A percentile compares a stretch with the other conserved stretches of the same genome.
These are phyloP conservation scores for Saccharomycopsis hybrid DNA, from an alignment of 1,139 yeast genomes.

Conservation along the genomic window DNA sequence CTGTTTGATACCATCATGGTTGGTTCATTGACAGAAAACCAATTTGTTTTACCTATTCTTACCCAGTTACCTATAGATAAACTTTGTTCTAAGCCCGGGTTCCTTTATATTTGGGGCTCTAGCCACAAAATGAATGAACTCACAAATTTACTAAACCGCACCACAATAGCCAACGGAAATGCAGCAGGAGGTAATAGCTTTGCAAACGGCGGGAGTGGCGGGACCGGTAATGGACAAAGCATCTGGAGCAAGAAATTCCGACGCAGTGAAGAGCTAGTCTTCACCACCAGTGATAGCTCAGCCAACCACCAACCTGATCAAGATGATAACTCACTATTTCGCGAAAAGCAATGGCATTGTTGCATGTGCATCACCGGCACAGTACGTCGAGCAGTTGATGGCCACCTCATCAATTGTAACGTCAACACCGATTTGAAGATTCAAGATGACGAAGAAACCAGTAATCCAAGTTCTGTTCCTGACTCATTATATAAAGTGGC, in stretches of 20 bases:
- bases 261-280: constrained; percentile 80
- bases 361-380: constrained; percentile 98
- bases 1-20: constrained; percentile 88
- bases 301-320: constrained; percentile 27
- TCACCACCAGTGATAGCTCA: constrained; percentile 59
- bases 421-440: constrained; percentile 83
- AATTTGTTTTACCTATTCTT: constrained; percentile 53
- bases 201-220: background rate
- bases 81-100: constrained; percentile 79
- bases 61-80: constrained; percentile 62
- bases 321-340: constrained; percentile 40
- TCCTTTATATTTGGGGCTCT: constrained; percentile 73
- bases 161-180: constrained; percentile 35
- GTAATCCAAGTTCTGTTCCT: constrained; percentile 46
- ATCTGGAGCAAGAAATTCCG: constrained; percentile 65
- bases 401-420: constrained; percentile 83
- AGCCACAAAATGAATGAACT: constrained; percentile 62
- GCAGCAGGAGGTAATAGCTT: background rate
- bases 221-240: constrained; percentile 4
- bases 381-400: constrained; percentile 76
- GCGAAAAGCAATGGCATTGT: constrained; percentile 80
- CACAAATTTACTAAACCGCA: constrained; percentile 37
- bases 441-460: constrained; percentile 33
- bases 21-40: constrained; percentile 75
- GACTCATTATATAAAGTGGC: constrained; percentile 71